Base-by-base conservation (phyloP, 768 basidiomycete species). In the Leccinellum rugosiceps region DNA sequence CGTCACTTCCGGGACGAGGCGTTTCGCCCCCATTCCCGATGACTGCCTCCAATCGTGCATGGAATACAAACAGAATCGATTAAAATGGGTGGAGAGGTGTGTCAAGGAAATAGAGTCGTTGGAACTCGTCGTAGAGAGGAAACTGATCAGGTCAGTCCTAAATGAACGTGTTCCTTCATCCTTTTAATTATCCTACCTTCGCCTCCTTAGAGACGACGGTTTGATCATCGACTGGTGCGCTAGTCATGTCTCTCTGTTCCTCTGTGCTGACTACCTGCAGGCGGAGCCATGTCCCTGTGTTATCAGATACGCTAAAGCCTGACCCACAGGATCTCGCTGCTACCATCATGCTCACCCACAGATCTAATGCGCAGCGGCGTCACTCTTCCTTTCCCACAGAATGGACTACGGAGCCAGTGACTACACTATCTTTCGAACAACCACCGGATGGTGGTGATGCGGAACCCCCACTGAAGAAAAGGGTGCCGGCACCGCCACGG, bases 291-390 rank as follows among this genome's bases (percentile, higher is more conserved):
- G 61, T 70, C 13, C 64, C 73, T 4, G 69, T 74, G 47, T 66
- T 69, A 69, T 66, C 71, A 50, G 70, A 72, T 56, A 69, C 71
- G 0, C 55, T 71, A 48, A 60, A 58, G 56, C 71, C 71, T 7
- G 58, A 53, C n/a, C 26, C 62, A 0, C 58, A 57, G 19, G 68
- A 70, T 47, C 72, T 73, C 26, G 72, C 66, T 35, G 58, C 72
- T 25, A 56, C 66, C 4, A 72, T 68, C 34, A 28, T 53, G 48
- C 58, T 65, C 14, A 56, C 68, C 21, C 66, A 72, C 54, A 64
- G 59, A 47, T 57, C 65, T 4, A 74, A 72, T 23, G 66, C 65
- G 15, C 56, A 52, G 35, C 60, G 61, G 49, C 60, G 38, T 19
- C 53, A 21, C 35, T 19, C 56, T 19, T 15, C 25, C 7, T 15